Percentiles rank a stretch among this genome's conserved stretches.
These are phyloP conservation scores for Lepidium africanum DNA, from an alignment of 345 rosid genomes.

Conservation along the genomic window DNA sequence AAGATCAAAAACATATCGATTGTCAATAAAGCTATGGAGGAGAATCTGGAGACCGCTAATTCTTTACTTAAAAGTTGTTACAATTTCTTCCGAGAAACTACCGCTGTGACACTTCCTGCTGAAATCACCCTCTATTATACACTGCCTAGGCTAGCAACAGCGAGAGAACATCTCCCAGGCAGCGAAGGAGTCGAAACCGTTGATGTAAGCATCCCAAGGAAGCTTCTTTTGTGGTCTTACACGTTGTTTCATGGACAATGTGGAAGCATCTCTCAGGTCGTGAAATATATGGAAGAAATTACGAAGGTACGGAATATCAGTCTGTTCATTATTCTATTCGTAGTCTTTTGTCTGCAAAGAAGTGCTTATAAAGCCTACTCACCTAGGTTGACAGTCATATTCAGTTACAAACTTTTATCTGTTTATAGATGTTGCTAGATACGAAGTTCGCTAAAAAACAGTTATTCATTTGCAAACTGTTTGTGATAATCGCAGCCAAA, in stretches of 20 bases:
- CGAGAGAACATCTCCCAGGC: slow-evolving; percentile 40
- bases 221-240: slow-evolving; percentile 94
- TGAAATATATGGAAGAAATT: slow-evolving; percentile 87
- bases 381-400: not conserved
- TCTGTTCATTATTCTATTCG: not conserved
- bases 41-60: slow-evolving; percentile 62
- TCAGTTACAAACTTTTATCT: not conserved
- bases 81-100: slow-evolving; percentile 80
- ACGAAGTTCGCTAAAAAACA: not conserved
- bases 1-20: slow-evolving; percentile 57
- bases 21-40: slow-evolving; percentile 48
- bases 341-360: not conserved
- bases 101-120: slow-evolving; percentile 52
- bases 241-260: slow-evolving; percentile 59
- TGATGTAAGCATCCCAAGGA: slow-evolving; percentile 84
- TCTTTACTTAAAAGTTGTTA: slow-evolving; percentile 67
- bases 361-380: not conserved
- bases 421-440: not conserved
- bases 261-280: slow-evolving; percentile 64
- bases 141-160: slow-evolving; percentile 41
- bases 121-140: slow-evolving; percentile 58
- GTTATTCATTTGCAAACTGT: not conserved
- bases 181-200: slow-evolving; percentile 67
- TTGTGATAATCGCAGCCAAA: slow-evolving; percentile 46
- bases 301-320: slow-evolving; percentile 50